Conservation (phyloP, 257 asterid genomes). For the Gentiana dahurica region DNA sequence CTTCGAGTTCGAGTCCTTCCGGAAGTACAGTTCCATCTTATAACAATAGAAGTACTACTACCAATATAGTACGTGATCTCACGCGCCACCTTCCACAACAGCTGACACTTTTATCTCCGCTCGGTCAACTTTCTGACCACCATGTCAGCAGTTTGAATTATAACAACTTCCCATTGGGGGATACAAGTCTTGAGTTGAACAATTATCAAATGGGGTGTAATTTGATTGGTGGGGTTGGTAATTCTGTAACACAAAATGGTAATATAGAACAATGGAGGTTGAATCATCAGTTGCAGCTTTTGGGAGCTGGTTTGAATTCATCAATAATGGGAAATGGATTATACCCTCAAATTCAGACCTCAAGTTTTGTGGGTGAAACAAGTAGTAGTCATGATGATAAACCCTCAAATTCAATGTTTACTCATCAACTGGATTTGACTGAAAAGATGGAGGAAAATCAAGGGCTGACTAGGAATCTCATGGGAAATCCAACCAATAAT, state of each 20-base stretch:
- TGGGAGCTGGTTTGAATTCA: slow-evolving; percentile 26
- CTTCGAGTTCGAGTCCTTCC: slow-evolving; percentile 33
- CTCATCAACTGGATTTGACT: slow-evolving; percentile 29
- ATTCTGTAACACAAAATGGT: slow-evolving; percentile 22
- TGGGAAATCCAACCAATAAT: slow-evolving; percentile 20
- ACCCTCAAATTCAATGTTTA: slow-evolving; percentile 25
- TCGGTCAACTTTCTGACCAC: slow-evolving; percentile 35
- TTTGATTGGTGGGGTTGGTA: slow-evolving; percentile 12
- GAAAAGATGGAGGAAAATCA: slow-evolving; percentile 44
- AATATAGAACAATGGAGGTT: slow-evolving; percentile 49
- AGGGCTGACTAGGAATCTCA: slow-evolving; percentile 36
- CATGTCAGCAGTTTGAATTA: slow-evolving; percentile 9
- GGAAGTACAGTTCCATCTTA: slow-evolving; percentile 22
- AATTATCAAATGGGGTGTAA: too few relatives aligned
- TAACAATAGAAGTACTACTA: slow-evolving; percentile 28
- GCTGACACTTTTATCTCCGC: slow-evolving; percentile 36
- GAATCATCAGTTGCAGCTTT: slow-evolving; percentile 39
- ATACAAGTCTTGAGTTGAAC: slow-evolving; percentile 4
- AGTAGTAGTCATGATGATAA: slow-evolving; percentile 16
- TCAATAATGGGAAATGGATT: slow-evolving; percentile 13
- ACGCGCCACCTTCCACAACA: slow-evolving; percentile 7
- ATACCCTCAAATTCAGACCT: slow-evolving; percentile 11
- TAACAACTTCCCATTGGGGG: slow-evolving; percentile 25
- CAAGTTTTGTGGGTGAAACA: slow-evolving; percentile 17
- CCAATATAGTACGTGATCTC: slow-evolving; percentile 23